These are phyloP conservation scores for Gyromitra esculenta DNA, from an alignment of 2,329 filamentous ascomycete genomes.

Conservation along the genomic window DNA sequence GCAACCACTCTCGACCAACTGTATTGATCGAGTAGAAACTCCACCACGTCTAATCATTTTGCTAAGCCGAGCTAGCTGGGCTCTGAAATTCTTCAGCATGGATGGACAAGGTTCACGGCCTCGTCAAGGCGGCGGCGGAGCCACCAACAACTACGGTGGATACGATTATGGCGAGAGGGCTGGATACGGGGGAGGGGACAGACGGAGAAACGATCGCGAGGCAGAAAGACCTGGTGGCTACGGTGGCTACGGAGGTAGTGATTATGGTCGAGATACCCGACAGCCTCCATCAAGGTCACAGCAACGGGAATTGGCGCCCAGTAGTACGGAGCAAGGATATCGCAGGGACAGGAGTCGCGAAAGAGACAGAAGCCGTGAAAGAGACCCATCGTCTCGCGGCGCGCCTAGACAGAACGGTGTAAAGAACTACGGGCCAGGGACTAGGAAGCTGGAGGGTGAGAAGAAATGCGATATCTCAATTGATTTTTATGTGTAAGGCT, in stretches of 20 bases:
- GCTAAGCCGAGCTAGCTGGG: neutral
- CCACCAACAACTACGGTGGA: slow-evolving; percentile 48
- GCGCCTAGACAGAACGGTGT: slow-evolving; percentile 46
- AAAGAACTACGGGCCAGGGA: slow-evolving; percentile 50
- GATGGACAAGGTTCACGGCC: slow-evolving; percentile 44
- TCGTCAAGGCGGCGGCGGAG: slow-evolving; percentile 44
- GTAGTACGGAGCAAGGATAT: slow-evolving; percentile 40
- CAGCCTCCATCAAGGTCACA: slow-evolving; percentile 43
- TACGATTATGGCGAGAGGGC: slow-evolving; percentile 47
- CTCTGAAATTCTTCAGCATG: slow-evolving; percentile 35
- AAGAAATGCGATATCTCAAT: slow-evolving; percentile 19
- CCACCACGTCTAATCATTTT: slow-evolving; percentile 6
- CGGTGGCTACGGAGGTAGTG: slow-evolving; percentile 40
- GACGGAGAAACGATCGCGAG: slow-evolving; percentile 40
- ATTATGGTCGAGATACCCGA: slow-evolving; percentile 46
- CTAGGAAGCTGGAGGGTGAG: slow-evolving; percentile 54
- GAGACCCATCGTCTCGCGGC: slow-evolving; percentile 27
- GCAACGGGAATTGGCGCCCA: slow-evolving; percentile 44
- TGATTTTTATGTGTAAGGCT: slow-evolving; percentile 17
- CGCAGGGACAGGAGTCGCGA: slow-evolving; percentile 29
- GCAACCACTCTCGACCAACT: slow-evolving; percentile 13
- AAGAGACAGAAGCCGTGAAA: slow-evolving; percentile 40
- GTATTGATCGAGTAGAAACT: slow-evolving; percentile 24
- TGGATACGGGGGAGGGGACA: slow-evolving; percentile 43
- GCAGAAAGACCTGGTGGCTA: slow-evolving; percentile 41